These are phyloP conservation scores for Chaetomidium leptoderma DNA, from an alignment of 495 filamentous ascomycete species.

Conservation along the genomic window DNA sequence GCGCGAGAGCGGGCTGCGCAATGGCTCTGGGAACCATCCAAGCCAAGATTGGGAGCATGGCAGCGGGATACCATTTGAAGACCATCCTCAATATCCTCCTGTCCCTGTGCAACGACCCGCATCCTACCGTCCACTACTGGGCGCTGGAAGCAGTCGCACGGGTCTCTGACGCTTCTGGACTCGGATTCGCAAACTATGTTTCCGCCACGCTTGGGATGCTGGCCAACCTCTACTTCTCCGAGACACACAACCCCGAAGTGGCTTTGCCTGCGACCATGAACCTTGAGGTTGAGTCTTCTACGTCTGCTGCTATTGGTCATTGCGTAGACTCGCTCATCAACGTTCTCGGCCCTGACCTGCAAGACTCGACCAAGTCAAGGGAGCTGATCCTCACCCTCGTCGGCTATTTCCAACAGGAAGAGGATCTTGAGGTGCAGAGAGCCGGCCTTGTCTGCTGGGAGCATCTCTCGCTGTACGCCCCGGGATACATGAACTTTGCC, in stretches of 20 bases:
- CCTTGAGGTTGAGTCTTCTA: constrained; percentile 75
- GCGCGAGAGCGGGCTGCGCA: constrained; percentile 87
- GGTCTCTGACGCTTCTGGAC: constrained; percentile 86
- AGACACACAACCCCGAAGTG: constrained; percentile 87
- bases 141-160: constrained; percentile 82
- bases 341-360: constrained; percentile 89
- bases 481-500: constrained; percentile 74
- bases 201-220: constrained; percentile 88
- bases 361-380: constrained; percentile 86
- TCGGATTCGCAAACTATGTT: constrained; percentile 87
- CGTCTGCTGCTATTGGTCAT: constrained; percentile 74
- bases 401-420: constrained; percentile 75
- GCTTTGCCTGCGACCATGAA: constrained; percentile 76
- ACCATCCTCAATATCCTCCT: constrained; percentile 92
- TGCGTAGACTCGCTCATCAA: constrained; percentile 95
- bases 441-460: constrained; percentile 82
- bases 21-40: constrained; percentile 92
- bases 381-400: constrained; percentile 87
- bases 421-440: constrained; percentile 63
- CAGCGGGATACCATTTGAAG: constrained; percentile 93
- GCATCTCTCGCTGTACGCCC: constrained; percentile 88
- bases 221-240: constrained; percentile 82
- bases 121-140: constrained; percentile 94
- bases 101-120: constrained; percentile 94
- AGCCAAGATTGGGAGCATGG: constrained; percentile 94